Percentiles rank a stretch among this genome's conserved stretches.
Conservation (phyloP, 768 basidiomycete species). For the Mycena polygramma region DNA sequence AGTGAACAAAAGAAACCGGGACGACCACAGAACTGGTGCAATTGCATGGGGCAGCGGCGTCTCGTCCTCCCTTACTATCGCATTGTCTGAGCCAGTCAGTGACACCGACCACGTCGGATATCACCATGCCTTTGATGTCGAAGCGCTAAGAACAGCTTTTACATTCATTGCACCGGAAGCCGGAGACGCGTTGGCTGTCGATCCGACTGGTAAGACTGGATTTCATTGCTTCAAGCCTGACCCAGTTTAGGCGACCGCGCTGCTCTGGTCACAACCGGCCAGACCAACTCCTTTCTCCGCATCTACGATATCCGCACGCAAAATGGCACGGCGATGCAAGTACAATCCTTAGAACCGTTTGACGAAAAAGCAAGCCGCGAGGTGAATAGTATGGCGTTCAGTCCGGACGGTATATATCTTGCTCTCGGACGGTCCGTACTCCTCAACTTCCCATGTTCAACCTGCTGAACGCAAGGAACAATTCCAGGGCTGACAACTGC, state of each 20-base stretch:
- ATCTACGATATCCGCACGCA: slow-evolving; percentile 65
- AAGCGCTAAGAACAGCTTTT: slow-evolving; percentile 40
- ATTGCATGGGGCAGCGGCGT: slow-evolving; percentile 65
- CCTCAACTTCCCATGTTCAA: background rate
- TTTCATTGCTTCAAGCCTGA: background rate
- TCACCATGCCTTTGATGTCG: slow-evolving; percentile 66
- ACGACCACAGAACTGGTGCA: slow-evolving; percentile 53
- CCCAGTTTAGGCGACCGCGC: slow-evolving; percentile 39
- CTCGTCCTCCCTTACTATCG: slow-evolving; percentile 60
- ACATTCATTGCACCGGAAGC: slow-evolving; percentile 61
- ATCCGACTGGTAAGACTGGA: slow-evolving; percentile 56
- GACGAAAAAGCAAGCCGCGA: slow-evolving; percentile 49
- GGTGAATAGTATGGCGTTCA: slow-evolving; percentile 65
- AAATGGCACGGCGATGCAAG: slow-evolving; percentile 42
- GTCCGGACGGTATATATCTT: slow-evolving; percentile 72
- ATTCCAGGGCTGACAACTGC: slow-evolving; percentile 60
- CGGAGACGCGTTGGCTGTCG: slow-evolving; percentile 66
- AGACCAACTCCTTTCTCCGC: slow-evolving; percentile 48
- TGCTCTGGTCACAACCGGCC: slow-evolving; percentile 48
- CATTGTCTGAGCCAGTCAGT: slow-evolving; percentile 64
- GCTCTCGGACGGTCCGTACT: slow-evolving; percentile 44
- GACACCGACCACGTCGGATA: slow-evolving; percentile 48
- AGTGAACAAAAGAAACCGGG: slow-evolving; percentile 33
- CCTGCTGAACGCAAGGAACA: background rate
- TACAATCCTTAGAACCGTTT: slow-evolving; percentile 53